Evolutionary conservation across 441 rosid species (phyloP), one percentile per base, ranked within the genome.

Genomic region (Populus tomentosa): DNA sequence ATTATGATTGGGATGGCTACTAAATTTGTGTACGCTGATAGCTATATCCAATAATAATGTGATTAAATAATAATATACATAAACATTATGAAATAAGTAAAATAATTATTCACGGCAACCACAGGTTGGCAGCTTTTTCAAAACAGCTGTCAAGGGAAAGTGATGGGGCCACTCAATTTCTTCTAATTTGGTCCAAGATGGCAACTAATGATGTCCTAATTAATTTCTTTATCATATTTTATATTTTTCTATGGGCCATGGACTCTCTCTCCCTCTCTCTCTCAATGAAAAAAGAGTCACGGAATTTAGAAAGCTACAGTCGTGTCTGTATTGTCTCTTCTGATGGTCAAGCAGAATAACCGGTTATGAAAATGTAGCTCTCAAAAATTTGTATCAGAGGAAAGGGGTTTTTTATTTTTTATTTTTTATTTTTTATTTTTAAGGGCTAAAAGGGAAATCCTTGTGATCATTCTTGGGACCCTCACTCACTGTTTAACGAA

Each of bases 41-140:
- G 26, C 24, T 42, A 42, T 42, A 42, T 1, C 16, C 18, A 42
- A 13, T 1, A 42, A 10, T 71, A 10, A 33, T 71, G 28, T 11
- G 21, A 67, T 76, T 59, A 56, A 72, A 73, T 69, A 59, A 50
- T 42, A 1, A 26, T 21, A 32, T 8, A 35, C 11, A 59, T 5
- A 10, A 33, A 2, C 10, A 18, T 33, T n/a, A 20, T 21, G 42
- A 35, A 30, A 32, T 14, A 11, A 20, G 71, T n/a, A 10, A 33
- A 56, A 33, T 64, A 65, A 35, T 36, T 68, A 64, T 28, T 67
- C 21, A 3, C 18, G 1, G 13, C 14, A 63, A 80, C n/a, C 53
- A 59, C 80, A 79, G 84, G 78, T 66, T 81, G 87, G 84, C 77
- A 33, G 32, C 42, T 73, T 46, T 26, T 24, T 56, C 65, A 36